Evolutionary conservation across 2,329 filamentous ascomycete genomes (phyloP).

Genomic region (Diaporthe citriasiana): DNA sequence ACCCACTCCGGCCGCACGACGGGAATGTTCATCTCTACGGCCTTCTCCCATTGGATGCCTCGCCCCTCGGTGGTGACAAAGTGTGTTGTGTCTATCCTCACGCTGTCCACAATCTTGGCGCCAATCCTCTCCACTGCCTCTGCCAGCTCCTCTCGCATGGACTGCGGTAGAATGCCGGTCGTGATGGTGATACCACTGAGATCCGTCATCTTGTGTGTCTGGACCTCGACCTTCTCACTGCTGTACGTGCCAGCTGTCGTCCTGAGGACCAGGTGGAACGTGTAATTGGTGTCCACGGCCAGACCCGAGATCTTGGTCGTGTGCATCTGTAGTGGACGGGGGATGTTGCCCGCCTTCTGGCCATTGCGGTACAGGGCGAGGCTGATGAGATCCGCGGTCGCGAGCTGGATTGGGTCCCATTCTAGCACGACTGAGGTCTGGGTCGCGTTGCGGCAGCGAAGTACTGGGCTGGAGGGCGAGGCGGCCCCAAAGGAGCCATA

Average conservation of each 20-base stretch:
- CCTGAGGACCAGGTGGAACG: slow-evolving; percentile 90
- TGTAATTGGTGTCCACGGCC: slow-evolving; percentile 96
- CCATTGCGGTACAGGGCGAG: slow-evolving; percentile 95
- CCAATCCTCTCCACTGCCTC: slow-evolving; percentile 89
- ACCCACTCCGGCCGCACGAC: slow-evolving; percentile 98
- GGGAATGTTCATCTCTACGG: slow-evolving; percentile 96
- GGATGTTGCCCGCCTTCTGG: slow-evolving; percentile 96
- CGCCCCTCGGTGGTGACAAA: slow-evolving; percentile 97
- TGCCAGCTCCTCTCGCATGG: slow-evolving; percentile 79
- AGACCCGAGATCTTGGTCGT: slow-evolving; percentile 97
- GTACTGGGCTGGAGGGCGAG: slow-evolving; percentile 80
- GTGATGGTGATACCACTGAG: slow-evolving; percentile 96
- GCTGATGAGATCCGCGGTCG: slow-evolving; percentile 90
- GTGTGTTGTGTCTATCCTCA: slow-evolving; percentile 97
- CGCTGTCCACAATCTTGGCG: slow-evolving; percentile 89
- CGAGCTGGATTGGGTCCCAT: slow-evolving; percentile 95
- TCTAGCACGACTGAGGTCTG: slow-evolving; percentile 99
- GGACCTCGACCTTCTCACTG: slow-evolving; percentile 86
- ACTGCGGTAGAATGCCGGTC: slow-evolving; percentile 83
- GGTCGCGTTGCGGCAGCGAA: slow-evolving; percentile 96
- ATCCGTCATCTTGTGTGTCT: slow-evolving; percentile 99
- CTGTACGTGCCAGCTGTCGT: slow-evolving; percentile 90
- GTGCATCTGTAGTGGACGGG: slow-evolving; percentile 86
- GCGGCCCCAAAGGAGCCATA: slow-evolving; percentile 86
- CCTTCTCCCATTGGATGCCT: slow-evolving; percentile 94